phyloP scores from a whole-genome alignment of 2,329 filamentous ascomycete species.

The Phaeophleospora eucalypticola region DNA sequence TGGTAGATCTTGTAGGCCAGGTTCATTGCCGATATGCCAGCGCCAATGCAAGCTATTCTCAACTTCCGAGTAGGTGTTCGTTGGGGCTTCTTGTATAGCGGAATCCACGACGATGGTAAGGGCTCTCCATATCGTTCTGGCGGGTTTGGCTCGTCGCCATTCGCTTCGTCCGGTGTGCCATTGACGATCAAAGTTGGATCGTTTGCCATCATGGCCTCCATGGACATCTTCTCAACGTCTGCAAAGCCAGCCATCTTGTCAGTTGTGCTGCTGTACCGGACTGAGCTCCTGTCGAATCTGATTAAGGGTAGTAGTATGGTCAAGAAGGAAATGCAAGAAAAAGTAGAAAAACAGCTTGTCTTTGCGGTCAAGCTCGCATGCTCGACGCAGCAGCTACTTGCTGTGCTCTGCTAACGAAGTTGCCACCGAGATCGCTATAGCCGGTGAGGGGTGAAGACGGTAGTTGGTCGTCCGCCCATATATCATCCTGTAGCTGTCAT shows the following conservation, averaged over 20 bases:
- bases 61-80: conserved; percentile 28
- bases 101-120: conserved; percentile 29
- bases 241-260: not conserved
- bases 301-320: not conserved
- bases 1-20: conserved; percentile 41
- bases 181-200: conserved; percentile 23
- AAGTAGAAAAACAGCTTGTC: not conserved
- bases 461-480: too few species aligned
- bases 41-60: conserved; percentile 31
- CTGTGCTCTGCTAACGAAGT: too few species aligned
- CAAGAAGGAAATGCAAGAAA: not conserved
- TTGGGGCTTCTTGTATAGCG: conserved; percentile 32
- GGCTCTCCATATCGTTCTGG: conserved; percentile 26
- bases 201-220: conserved; percentile 12
- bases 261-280: not conserved
- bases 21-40: conserved; percentile 36
- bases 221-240: not conserved
- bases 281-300: too few species aligned
- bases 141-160: conserved; percentile 22
- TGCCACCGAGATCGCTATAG: not conserved
- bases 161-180: conserved; percentile 20
- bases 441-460: not conserved
- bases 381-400: not conserved
- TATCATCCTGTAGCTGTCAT: not conserved
- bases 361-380: not conserved